Conservation (phyloP, 805 yeast genomes). For the Yamadazyma tumulicola region DNA sequence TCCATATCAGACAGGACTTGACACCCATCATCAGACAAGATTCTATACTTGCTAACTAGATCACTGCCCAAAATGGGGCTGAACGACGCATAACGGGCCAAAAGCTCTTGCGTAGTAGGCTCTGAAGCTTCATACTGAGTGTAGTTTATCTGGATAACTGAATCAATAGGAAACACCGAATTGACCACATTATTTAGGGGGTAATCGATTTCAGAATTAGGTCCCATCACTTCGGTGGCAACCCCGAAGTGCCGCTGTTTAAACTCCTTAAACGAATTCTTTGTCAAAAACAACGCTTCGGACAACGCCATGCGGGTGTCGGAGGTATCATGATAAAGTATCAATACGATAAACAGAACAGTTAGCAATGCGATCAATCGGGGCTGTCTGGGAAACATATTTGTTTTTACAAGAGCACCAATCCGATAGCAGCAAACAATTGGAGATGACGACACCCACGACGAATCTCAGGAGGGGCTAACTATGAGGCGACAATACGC, state of each 20-base stretch:
- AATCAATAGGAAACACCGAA: constrained; percentile 42
- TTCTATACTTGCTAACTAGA: constrained; percentile 21
- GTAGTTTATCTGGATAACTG: constrained; percentile 27
- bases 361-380: background rate
- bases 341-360: background rate
- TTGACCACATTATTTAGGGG: constrained; percentile 34
- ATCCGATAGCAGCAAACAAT: too few species aligned
- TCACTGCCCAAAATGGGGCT: constrained; percentile 29
- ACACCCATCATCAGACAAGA: constrained; percentile 32
- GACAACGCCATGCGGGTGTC: constrained; percentile 14
- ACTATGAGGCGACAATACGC: too few species aligned
- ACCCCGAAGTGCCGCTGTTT: constrained; percentile 13
- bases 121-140: constrained; percentile 9
- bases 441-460: too few species aligned
- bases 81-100: constrained; percentile 41
- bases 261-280: constrained; percentile 21
- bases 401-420: too few species aligned
- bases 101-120: constrained; percentile 17
- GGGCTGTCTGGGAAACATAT: too few species aligned
- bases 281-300: constrained; percentile 25
- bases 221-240: background rate
- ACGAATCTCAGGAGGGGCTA: too few species aligned
- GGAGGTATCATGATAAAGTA: background rate
- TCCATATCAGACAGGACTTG: constrained; percentile 2
- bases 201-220: constrained; percentile 21